These are phyloP conservation scores for Malus hybrid DNA, from an alignment of 331 rosid genomes.

Conservation along the genomic window DNA sequence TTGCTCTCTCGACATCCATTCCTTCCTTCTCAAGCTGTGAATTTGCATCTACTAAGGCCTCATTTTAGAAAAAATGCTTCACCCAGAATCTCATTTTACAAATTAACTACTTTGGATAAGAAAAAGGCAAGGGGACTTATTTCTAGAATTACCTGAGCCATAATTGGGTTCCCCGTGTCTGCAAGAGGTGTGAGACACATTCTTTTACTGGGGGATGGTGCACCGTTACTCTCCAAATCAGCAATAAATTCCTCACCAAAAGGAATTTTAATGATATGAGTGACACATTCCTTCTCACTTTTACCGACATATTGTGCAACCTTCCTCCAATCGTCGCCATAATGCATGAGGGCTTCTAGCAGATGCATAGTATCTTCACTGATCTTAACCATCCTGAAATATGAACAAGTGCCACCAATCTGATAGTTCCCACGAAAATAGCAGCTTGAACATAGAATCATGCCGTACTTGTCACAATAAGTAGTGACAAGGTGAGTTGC, in stretches of 20 bases:
- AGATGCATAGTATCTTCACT: constrained; percentile 72
- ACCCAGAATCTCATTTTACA: neutral
- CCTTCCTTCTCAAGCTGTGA: constrained; percentile 57
- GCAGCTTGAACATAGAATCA: constrained; percentile 93
- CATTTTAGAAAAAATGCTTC: neutral
- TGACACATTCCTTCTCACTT: constrained; percentile 77
- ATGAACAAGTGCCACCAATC: constrained; percentile 67
- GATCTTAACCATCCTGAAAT: constrained; percentile 85
- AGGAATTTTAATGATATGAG: constrained; percentile 78
- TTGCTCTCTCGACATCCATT: constrained; percentile 51
- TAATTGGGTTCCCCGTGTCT: constrained; percentile 90
- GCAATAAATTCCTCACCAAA: constrained; percentile 57
- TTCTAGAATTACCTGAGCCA: constrained; percentile 56
- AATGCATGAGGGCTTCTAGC: constrained; percentile 64
- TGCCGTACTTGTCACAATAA: constrained; percentile 38
- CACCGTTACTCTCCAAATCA: constrained; percentile 19
- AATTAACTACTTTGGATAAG: neutral
- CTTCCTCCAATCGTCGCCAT: constrained; percentile 84
- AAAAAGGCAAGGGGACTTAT: neutral
- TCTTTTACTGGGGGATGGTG: constrained; percentile 36
- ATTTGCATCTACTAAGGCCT: constrained; percentile 23
- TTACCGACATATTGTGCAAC: constrained; percentile 74
- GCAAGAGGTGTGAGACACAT: constrained; percentile 83
- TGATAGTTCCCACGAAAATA: constrained; percentile 87
- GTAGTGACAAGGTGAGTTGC: neutral